Evolutionary conservation across 306 rosid genomes (phyloP), one percentile per base, ranked within the genome.

Genomic region (Corylus heterophylla): DNA sequence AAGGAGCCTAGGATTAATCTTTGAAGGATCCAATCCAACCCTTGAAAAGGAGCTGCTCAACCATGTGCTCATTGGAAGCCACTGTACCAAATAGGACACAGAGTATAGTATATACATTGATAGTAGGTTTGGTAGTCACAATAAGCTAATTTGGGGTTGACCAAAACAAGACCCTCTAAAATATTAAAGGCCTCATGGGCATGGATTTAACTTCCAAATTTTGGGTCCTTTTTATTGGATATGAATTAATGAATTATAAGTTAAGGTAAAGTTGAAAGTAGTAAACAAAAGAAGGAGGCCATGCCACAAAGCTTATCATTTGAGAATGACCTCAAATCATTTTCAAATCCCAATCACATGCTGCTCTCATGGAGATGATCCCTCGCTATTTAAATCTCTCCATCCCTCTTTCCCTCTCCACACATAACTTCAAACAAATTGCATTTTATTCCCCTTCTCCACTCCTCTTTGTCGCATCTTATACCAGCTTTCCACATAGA

Each of bases 291-390:
- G 29, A 62, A 56, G 70, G 48, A 25, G 11, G 75, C 89, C 64
- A 49, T 22, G 25, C 25, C 25, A 22, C 55, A 51, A 51, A 80
- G 35, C 81, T 66, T 66, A 78, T 81, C 64, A 78, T 76, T 70
- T 62, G 86, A 35, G 54, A 78, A 64, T 52, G 76, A 25, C 74
- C 52, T 20, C 75, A 37, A 80, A 77, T 83, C 75, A 76, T 77
- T 83, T 87, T 79, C 83, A 82, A 84, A 74, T 84, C 81, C 67
- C 69, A 75, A 54, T 87, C 91, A 87, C 90, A 85, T 91, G 93
- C 85, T 16, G 11, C 77, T 83, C 79, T 74, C 74, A 76, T 12
- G 39, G 78, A 72, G 35, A 54, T 8, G 44, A 48, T 63, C 76
- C 42, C 58, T 25, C 78, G 50, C 79, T 92, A 92, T 91, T 83